These are phyloP conservation scores for Kwoniella shandongensis DNA, from an alignment of 768 basidiomycete species.

Conservation along the genomic window DNA sequence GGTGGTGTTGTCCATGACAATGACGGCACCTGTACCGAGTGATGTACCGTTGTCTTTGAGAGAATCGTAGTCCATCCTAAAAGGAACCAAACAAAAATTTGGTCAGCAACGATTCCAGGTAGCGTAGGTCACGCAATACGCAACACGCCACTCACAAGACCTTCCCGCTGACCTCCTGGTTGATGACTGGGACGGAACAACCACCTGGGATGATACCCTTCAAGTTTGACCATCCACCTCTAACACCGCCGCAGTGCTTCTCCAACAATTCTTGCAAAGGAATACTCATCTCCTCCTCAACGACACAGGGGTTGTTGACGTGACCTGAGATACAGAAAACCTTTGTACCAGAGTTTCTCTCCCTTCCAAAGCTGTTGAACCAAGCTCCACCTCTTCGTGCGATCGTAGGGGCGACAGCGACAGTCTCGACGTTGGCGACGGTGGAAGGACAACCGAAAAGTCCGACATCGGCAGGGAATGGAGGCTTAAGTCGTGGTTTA, in stretches of 20 bases:
- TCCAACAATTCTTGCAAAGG: slow-evolving; percentile 89
- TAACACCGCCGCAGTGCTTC: slow-evolving; percentile 93
- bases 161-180: slow-evolving; percentile 75
- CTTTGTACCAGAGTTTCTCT: slow-evolving; percentile 95
- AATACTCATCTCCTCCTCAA: slow-evolving; percentile 99
- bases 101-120: background rate
- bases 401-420: slow-evolving; percentile 95
- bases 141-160: slow-evolving; percentile 68
- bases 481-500: slow-evolving; percentile 94
- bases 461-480: slow-evolving; percentile 97
- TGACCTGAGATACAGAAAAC: slow-evolving; percentile 94
- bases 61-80: slow-evolving; percentile 96
- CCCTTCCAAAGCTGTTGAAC: slow-evolving; percentile 90
- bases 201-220: slow-evolving; percentile 97
- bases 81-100: background rate
- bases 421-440: slow-evolving; percentile 97
- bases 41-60: slow-evolving; percentile 94
- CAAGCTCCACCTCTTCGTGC: slow-evolving; percentile 81
- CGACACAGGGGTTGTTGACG: slow-evolving; percentile 95
- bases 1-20: slow-evolving; percentile 98
- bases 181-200: slow-evolving; percentile 88
- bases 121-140: too few relatives aligned
- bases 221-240: slow-evolving; percentile 94
- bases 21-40: slow-evolving; percentile 95
- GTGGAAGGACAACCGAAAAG: slow-evolving; percentile 96